These are phyloP conservation scores for Psilocybe tampanensis DNA, from an alignment of 768 basidiomycete species.

Conservation along the genomic window DNA sequence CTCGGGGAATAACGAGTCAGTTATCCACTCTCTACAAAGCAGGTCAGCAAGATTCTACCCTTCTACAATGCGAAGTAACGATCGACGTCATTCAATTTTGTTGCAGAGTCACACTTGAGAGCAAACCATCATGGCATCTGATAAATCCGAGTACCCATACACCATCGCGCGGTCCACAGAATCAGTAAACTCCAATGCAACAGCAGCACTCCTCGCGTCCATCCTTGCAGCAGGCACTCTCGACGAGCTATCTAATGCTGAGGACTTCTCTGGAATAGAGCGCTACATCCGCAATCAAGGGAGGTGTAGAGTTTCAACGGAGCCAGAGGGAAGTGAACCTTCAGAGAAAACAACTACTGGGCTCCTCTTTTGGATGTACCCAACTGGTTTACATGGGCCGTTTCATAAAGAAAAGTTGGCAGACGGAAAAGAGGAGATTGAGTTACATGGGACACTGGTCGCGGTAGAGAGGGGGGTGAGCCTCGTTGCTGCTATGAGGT, in stretches of 20 bases:
- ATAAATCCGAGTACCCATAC: conserved; percentile 9
- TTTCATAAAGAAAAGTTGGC: neutral
- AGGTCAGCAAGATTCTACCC: too few species aligned
- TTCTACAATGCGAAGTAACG: too few species aligned
- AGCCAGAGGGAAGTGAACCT: neutral
- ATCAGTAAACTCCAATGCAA: neutral
- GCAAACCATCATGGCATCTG: too few species aligned
- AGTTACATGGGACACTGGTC: conserved; percentile 8
- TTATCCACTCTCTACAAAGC: too few species aligned
- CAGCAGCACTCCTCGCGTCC: conserved; percentile 11
- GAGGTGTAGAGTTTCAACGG: neutral
- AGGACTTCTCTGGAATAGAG: conserved; percentile 12
- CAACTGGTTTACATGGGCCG: conserved; percentile 14
- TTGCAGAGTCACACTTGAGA: too few species aligned
- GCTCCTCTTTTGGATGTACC: conserved; percentile 14
- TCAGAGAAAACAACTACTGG: conserved; percentile 1
- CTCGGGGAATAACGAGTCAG: too few species aligned
- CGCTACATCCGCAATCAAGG: conserved; percentile 11
- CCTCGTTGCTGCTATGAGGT: neutral
- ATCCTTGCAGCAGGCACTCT: conserved; percentile 12
- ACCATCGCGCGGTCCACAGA: conserved; percentile 3
- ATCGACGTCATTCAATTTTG: too few species aligned
- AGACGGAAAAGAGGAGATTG: conserved; percentile 1
- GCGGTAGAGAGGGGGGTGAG: conserved; percentile 2
- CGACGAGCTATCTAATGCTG: conserved; percentile 16